Conservation (phyloP, 768 basidiomycete species). For the Tricholomella constricta region DNA sequence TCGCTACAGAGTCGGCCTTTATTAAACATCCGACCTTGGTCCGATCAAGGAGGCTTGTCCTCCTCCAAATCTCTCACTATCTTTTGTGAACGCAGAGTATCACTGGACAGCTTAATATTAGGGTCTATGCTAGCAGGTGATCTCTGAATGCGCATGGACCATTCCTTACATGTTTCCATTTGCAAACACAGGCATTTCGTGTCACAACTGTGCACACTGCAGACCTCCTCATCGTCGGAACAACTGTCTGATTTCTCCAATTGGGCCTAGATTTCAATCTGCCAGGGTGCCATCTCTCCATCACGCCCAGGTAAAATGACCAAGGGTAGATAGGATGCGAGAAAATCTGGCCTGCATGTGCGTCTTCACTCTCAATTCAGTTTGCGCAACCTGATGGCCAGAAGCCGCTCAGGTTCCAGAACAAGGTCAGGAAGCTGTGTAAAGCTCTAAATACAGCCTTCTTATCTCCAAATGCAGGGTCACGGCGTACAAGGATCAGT, state of each 20-base stretch:
- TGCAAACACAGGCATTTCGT: no score
- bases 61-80: no score
- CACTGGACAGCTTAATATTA: no score
- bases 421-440: neutral
- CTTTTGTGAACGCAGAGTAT: no score
- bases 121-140: neutral
- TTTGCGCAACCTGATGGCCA: neutral
- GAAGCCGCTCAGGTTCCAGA: neutral
- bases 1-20: no score
- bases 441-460: neutral
- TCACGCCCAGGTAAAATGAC: neutral
- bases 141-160: no score
- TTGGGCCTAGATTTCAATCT: neutral
- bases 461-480: neutral
- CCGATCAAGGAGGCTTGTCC: no score
- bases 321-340: neutral
- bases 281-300: neutral
- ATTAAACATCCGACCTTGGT: no score
- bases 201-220: no score
- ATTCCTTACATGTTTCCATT: no score
- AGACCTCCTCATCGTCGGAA: neutral
- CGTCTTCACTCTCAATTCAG: neutral
- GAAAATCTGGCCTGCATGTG: neutral
- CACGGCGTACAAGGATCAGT: neutral
- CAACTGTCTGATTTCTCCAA: constrained; percentile 10